Conservation (phyloP, 192 early-diverging fungal genomes). For the Coemansia sp. region DNA sequence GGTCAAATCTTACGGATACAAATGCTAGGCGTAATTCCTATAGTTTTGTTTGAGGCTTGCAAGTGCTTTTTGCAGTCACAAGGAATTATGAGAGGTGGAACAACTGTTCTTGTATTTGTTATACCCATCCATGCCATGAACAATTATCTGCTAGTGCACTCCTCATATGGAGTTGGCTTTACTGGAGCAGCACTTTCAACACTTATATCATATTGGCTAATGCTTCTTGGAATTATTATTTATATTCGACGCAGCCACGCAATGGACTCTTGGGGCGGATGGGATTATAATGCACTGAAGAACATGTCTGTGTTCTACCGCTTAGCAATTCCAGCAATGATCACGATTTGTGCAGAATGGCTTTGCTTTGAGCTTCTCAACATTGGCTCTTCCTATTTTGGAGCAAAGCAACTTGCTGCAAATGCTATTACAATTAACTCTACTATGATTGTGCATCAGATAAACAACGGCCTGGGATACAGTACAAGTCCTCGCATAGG, state of each 20-base stretch:
- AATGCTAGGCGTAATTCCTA: constrained; percentile 73
- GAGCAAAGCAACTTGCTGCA: constrained; percentile 62
- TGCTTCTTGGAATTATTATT: constrained; percentile 62
- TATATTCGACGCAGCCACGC: constrained; percentile 65
- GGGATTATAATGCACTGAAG: constrained; percentile 65
- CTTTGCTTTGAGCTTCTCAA: constrained; percentile 73
- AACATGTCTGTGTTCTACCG: constrained; percentile 60
- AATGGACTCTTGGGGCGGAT: constrained; percentile 77
- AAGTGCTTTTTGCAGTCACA: constrained; percentile 84
- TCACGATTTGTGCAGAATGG: constrained; percentile 84
- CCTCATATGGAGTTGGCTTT: constrained; percentile 64
- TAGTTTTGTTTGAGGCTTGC: constrained; percentile 75
- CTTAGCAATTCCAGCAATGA: constrained; percentile 74
- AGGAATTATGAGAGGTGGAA: constrained; percentile 71
- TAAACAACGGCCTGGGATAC: constrained; percentile 73
- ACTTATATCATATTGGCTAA: constrained; percentile 69
- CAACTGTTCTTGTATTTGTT: constrained; percentile 66
- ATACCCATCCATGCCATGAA: constrained; percentile 71
- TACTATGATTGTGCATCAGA: constrained; percentile 63
- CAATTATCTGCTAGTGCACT: constrained; percentile 77
- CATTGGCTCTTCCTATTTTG: constrained; percentile 69
- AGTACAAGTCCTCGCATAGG: constrained; percentile 76
- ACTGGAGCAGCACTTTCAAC: constrained; percentile 80
- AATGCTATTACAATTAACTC: constrained; percentile 68
- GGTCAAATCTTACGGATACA: constrained; percentile 65